phyloP scores from a whole-genome alignment of 331 rosid species.

The Malus hybrid region DNA sequence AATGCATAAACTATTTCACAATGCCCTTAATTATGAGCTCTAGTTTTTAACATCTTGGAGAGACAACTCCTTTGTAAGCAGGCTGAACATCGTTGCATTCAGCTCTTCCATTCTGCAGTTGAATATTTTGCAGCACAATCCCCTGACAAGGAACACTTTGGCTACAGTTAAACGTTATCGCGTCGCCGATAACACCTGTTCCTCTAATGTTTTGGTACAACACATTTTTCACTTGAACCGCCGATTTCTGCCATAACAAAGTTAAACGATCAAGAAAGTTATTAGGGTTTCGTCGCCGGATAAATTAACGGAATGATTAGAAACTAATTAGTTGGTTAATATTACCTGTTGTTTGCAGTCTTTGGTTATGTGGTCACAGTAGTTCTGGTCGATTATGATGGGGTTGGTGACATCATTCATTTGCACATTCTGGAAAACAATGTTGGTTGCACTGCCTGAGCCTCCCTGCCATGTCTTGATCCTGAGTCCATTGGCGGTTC shows the following conservation, averaged over 20 bases:
- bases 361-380: conserved; percentile 4
- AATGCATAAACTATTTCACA: neutral
- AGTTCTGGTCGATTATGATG: conserved; percentile 27
- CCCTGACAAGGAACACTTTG: conserved; percentile 37
- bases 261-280: neutral
- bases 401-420: conserved; percentile 23
- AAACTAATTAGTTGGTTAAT: neutral
- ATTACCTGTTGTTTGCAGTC: conserved; percentile 19
- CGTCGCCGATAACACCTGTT: conserved; percentile 39
- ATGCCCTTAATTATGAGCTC: neutral
- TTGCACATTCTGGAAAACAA: conserved; percentile 13
- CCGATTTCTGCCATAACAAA: conserved; percentile 26
- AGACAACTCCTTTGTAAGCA: conserved; percentile 8
- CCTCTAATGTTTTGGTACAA: conserved; percentile 60
- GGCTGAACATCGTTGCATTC: conserved; percentile 6
- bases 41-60: neutral
- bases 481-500: conserved; percentile 19
- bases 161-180: conserved; percentile 56
- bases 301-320: neutral
- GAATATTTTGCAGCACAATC: conserved; percentile 36
- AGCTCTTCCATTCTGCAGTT: conserved; percentile 21
- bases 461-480: conserved; percentile 35
- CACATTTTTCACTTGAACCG: conserved; percentile 51
- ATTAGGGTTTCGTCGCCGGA: neutral
- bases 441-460: conserved; percentile 22